Evolutionary conservation across 257 asterid species (phyloP).

Genomic region (Fraxinus pennsylvanica): DNA sequence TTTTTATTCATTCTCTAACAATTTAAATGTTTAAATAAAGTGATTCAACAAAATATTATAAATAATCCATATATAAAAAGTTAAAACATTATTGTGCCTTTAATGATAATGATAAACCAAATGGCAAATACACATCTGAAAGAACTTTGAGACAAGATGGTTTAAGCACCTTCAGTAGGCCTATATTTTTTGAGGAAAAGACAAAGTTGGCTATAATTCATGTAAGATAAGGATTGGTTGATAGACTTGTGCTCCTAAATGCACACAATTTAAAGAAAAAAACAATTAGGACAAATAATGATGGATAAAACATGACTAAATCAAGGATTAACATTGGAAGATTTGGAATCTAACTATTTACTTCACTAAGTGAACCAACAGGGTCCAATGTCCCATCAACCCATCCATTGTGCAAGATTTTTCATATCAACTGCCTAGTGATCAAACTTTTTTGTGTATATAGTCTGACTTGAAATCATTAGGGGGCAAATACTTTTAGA

Average conservation of each 20-base stretch:
- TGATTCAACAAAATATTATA: too few species aligned
- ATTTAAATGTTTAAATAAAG: too few species aligned
- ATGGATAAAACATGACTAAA: slow-evolving; percentile 4
- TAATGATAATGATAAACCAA: not conserved
- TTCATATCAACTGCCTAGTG: not conserved
- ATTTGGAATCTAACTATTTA: slow-evolving; percentile 23
- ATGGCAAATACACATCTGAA: not conserved
- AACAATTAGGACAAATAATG: slow-evolving; percentile 4
- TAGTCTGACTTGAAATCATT: not conserved
- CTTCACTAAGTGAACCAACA: not conserved
- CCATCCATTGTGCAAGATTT: not conserved
- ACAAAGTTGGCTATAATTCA: slow-evolving; percentile 24
- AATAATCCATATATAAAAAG: not conserved
- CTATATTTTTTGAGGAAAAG: slow-evolving; percentile 3
- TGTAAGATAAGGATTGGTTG: slow-evolving; percentile 17
- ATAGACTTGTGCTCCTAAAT: slow-evolving; percentile 12
- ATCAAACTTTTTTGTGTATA: not conserved
- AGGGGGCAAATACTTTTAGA: not conserved
- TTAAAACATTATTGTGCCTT: not conserved
- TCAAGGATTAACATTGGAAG: slow-evolving; percentile 7
- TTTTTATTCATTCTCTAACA: too few species aligned
- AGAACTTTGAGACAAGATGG: not conserved
- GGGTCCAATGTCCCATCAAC: slow-evolving; percentile 1
- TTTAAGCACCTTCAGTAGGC: not conserved
- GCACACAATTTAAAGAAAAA: slow-evolving; percentile 8